Percentiles rank a stretch among this genome's conserved stretches.
Evolutionary conservation across 2,329 filamentous ascomycete species (phyloP).

Genomic region (Sporothrix humicola): DNA sequence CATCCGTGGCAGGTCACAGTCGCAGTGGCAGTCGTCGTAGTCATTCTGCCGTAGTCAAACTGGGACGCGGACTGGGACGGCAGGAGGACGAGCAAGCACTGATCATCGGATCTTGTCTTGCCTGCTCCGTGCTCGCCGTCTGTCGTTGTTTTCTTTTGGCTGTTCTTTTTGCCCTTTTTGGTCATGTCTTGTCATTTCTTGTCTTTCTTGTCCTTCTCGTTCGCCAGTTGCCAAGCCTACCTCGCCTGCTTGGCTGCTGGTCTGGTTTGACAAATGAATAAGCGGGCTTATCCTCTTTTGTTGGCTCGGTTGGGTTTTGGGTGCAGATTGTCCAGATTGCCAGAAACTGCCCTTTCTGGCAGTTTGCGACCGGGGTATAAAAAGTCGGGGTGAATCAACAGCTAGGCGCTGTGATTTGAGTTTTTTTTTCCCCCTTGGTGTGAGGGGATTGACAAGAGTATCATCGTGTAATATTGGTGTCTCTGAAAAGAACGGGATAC

Average conservation of each 20-base stretch:
- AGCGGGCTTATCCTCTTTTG: neutral
- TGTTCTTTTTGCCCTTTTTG: too few relatives aligned
- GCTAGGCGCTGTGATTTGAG: neutral
- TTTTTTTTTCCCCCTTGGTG: neutral
- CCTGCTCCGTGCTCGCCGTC: neutral
- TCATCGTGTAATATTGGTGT: neutral
- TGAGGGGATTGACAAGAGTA: neutral
- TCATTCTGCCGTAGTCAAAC: neutral
- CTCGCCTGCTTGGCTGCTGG: too few relatives aligned
- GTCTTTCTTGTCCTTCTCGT: neutral
- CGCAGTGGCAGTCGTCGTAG: neutral
- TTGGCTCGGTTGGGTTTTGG: neutral
- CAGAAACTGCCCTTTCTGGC: neutral
- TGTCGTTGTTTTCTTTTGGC: too few relatives aligned
- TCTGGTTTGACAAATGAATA: neutral
- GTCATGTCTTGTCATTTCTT: neutral
- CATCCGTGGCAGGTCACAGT: neutral
- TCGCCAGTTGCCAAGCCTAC: neutral
- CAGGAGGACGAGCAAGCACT: neutral
- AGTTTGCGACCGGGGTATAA: neutral
- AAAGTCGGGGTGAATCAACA: neutral
- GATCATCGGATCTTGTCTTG: conserved; percentile 5
- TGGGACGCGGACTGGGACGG: conserved; percentile 10
- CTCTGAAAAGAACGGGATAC: neutral
- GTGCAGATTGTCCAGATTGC: neutral